These are phyloP conservation scores for Tetracladium setigerum DNA, from an alignment of 495 filamentous ascomycete species.

Conservation along the genomic window DNA sequence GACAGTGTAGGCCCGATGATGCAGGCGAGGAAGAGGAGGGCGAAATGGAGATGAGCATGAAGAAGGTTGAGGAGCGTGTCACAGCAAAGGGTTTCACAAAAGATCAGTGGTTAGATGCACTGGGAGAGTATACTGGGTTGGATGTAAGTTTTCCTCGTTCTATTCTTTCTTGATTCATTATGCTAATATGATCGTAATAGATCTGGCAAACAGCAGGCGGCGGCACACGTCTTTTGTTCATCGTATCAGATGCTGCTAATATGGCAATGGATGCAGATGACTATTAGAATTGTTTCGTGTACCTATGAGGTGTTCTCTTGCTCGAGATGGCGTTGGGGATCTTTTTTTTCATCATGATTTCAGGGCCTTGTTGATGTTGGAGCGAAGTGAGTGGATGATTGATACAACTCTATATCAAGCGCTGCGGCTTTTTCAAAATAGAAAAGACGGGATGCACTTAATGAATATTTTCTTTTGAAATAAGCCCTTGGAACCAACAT, in stretches of 20 bases:
- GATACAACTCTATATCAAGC: no score
- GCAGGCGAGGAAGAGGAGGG: conserved; percentile 43
- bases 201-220: conserved; percentile 92
- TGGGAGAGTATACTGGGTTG: conserved; percentile 82
- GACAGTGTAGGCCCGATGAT: conserved; percentile 60
- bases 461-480: no score
- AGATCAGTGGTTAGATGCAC: conserved; percentile 75
- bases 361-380: not conserved
- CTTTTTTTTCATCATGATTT: not conserved
- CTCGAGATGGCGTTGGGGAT: not conserved
- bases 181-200: conserved; percentile 38
- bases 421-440: no score
- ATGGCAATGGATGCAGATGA: conserved; percentile 16
- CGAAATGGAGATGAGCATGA: conserved; percentile 70
- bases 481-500: no score
- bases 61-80: conserved; percentile 79
- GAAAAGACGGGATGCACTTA: no score
- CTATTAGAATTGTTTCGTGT: conserved; percentile 5
- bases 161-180: not conserved
- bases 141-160: conserved; percentile 57
- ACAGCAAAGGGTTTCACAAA: conserved; percentile 95
- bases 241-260: conserved; percentile 25
- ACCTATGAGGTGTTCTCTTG: not conserved
- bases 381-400: conserved; percentile 1
- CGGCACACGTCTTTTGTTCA: conserved; percentile 78